Evolutionary conservation across 129 eudicot genomes (phyloP), one percentile per base, ranked within the genome.

Genomic region (Deinandra increscens): DNA sequence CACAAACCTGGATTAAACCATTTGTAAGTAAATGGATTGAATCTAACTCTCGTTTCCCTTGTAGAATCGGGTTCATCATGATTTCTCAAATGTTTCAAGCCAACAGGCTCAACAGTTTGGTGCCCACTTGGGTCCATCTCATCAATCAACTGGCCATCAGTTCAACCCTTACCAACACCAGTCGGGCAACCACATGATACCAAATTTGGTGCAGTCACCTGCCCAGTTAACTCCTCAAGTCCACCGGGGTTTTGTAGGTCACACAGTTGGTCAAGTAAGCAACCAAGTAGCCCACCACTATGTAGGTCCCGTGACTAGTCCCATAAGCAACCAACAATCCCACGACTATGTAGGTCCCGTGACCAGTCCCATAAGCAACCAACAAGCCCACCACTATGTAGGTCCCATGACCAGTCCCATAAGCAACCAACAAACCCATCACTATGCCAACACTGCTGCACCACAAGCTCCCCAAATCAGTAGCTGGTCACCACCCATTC

Each of bases 81-180:
- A 63, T 34, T 51, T 19, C 56, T 17, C 81, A 14, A 62, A 77
- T 43, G 54, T 63, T 48, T 49, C 77, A n/a, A 74, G 39, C 71
- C 76, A 59, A 49, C 72, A 77, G 43, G 50, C 74, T 78, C 88
- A 73, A 71, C 85, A 75, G 56, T 48, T 62, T 48, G 51, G 44
- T 36, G 75, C 69, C 68, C 71, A 3, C 66, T 75, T 74, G 22
- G 68, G 72, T 73, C 76, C 79, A 20, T 66, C 37, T 73, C 89
- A 71, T 51, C 71, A 15, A 12, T 65, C 72, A 19, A 73, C 19
- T 41, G 37, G 71, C 42, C 75, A 79, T 60, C 70, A 15, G 61
- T 50, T 66, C 19, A 53, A 67, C 34, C 55, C 76, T 9, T 60
- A 43, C 50, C 87, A 68, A 76, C 85, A 60, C 19, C 84, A 26